Conservation (phyloP, 495 filamentous ascomycete species). For the Annulohypoxylon maeteangense region DNA sequence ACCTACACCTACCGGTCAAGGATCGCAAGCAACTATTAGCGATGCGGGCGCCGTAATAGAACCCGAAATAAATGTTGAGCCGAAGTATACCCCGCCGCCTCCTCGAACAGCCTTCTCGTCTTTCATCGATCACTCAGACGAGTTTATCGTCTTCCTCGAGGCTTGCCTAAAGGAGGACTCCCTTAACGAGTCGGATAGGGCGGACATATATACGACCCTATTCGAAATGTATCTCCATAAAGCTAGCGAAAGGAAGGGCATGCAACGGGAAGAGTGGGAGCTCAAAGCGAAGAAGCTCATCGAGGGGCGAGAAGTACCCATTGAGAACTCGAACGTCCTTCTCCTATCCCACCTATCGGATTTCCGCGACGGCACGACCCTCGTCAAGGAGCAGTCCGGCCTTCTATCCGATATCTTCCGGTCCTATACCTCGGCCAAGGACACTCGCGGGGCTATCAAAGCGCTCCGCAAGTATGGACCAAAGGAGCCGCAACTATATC, state of each 20-base stretch:
- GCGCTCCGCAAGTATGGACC: slow-evolving; percentile 91
- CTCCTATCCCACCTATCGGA: slow-evolving; percentile 90
- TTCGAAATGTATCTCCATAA: slow-evolving; percentile 98
- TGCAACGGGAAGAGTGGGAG: slow-evolving; percentile 80
- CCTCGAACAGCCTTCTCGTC: slow-evolving; percentile 94
- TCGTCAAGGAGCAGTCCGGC: slow-evolving; percentile 94
- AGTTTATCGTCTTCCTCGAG: slow-evolving; percentile 93
- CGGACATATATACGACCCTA: slow-evolving; percentile 91
- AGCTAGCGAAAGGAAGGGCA: slow-evolving; percentile 75
- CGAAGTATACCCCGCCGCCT: slow-evolving; percentile 74
- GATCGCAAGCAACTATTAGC: slow-evolving; percentile 48
- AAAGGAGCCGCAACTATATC: slow-evolving; percentile 91
- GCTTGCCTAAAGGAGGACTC: slow-evolving; percentile 75
- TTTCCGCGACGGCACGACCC: slow-evolving; percentile 88
- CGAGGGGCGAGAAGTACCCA: slow-evolving; percentile 76
- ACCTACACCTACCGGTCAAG: slow-evolving; percentile 55
- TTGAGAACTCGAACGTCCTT: slow-evolving; percentile 94
- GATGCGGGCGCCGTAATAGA: slow-evolving; percentile 45
- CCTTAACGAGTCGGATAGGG: slow-evolving; percentile 73
- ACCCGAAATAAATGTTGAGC: slow-evolving; percentile 43
- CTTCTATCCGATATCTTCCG: slow-evolving; percentile 95
- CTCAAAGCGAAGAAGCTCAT: slow-evolving; percentile 87
- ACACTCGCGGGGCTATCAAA: slow-evolving; percentile 88
- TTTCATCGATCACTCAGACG: slow-evolving; percentile 90
- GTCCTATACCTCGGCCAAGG: slow-evolving; percentile 92